These are phyloP conservation scores for Rutstroemia sp. DNA, from an alignment of 2,329 filamentous ascomycete species.

Conservation along the genomic window DNA sequence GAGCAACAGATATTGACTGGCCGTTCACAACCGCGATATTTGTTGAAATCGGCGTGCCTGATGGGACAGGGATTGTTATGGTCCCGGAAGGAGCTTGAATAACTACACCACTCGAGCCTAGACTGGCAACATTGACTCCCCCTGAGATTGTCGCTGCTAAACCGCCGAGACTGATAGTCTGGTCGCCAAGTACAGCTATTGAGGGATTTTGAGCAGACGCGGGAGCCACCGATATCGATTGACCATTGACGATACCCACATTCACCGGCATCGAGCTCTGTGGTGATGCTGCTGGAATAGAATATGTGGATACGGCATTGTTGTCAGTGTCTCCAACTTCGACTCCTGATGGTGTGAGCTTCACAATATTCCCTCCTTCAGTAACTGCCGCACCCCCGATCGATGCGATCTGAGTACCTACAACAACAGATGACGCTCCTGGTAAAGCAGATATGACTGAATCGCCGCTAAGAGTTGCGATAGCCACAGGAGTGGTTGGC, in stretches of 20 bases:
- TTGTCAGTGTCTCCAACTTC: slow-evolving; percentile 14
- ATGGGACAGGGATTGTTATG: slow-evolving; percentile 3
- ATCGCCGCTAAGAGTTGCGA: not conserved
- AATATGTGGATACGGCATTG: not conserved
- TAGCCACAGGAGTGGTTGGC: not conserved
- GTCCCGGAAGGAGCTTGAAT: slow-evolving; percentile 11
- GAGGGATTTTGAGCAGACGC: not conserved
- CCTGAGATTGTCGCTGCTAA: slow-evolving; percentile 2
- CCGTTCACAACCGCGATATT: not conserved
- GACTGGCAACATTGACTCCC: slow-evolving; percentile 9
- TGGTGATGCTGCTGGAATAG: not conserved
- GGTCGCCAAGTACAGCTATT: slow-evolving; percentile 3
- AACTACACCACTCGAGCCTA: slow-evolving; percentile 10
- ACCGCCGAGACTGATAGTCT: slow-evolving; percentile 12
- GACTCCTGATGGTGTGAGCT: slow-evolving; percentile 6
- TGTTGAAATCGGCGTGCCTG: not conserved
- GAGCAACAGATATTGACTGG: not conserved
- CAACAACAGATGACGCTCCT: slow-evolving; percentile 1
- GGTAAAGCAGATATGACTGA: slow-evolving; percentile 1
- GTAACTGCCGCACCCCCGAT: slow-evolving; percentile 2
- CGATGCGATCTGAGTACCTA: slow-evolving; percentile 8
- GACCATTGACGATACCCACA: not conserved
- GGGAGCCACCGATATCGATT: not conserved
- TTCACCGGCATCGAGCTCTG: not conserved
- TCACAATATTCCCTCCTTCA: not conserved